A percentile compares a stretch with the other conserved stretches of the same genome.
phyloP scores from a whole-genome alignment of 2,329 filamentous ascomycete genomes.

The Macrophomina phaseolina region DNA sequence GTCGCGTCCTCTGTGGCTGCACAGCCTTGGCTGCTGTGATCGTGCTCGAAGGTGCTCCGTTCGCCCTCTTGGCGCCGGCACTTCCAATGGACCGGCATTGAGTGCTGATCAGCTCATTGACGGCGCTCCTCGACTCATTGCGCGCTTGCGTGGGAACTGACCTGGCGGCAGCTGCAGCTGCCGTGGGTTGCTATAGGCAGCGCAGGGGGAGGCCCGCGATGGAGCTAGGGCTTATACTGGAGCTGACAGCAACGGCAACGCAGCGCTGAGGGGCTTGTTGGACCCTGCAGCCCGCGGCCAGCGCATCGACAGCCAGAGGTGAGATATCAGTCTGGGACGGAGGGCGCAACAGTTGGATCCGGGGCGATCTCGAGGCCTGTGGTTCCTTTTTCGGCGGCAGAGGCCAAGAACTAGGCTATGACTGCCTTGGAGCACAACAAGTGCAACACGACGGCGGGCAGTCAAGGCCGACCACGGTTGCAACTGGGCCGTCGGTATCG shows the following conservation, averaged over 20 bases:
- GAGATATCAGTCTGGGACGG: neutral
- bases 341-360: neutral
- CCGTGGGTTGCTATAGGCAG: neutral
- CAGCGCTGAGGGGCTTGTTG: conserved; percentile 4
- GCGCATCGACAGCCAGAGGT: neutral
- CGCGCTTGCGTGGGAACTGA: neutral
- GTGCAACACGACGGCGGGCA: neutral
- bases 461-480: too few relatives aligned
- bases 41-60: neutral
- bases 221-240: conserved; percentile 12
- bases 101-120: neutral
- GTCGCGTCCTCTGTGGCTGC: conserved; percentile 7
- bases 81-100: neutral
- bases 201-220: neutral
- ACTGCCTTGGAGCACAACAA: conserved; percentile 2
- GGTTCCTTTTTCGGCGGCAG: neutral
- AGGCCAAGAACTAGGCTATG: conserved; percentile 7
- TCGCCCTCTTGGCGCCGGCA: conserved; percentile 6
- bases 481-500: too few relatives aligned
- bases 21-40: neutral
- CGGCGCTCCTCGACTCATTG: neutral
- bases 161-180: neutral
- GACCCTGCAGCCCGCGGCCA: conserved; percentile 18
- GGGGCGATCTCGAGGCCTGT: neutral
- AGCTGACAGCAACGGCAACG: neutral